Percentiles rank a stretch among this genome's conserved stretches.
These are phyloP conservation scores for Leccinum sublutescens DNA, from an alignment of 768 basidiomycete genomes.

Conservation along the genomic window DNA sequence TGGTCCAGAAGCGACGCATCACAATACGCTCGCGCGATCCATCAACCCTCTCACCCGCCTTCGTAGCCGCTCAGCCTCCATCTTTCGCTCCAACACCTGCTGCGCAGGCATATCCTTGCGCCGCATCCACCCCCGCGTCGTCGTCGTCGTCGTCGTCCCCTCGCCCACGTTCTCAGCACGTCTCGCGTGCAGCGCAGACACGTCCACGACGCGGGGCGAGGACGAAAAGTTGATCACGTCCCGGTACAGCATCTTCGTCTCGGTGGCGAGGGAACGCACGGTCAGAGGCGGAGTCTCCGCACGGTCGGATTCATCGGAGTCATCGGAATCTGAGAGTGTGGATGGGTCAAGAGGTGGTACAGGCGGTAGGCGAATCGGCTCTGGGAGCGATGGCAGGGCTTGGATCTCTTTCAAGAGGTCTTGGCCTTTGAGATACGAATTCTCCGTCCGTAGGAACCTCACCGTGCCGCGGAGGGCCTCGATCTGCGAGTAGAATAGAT, in stretches of 20 bases:
- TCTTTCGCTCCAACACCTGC: conserved; percentile 74
- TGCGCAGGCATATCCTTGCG: conserved; percentile 78
- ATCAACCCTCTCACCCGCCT: conserved; percentile 68
- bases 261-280: conserved; percentile 68
- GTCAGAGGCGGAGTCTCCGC: conserved; percentile 47
- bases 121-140: conserved; percentile 66
- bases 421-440: conserved; percentile 90
- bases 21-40: conserved; percentile 51
- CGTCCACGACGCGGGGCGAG: conserved; percentile 80
- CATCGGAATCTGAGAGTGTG: conserved; percentile 62
- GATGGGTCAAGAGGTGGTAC: conserved; percentile 72
- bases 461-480: conserved; percentile 90
- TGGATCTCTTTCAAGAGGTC: conserved; percentile 85
- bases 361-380: conserved; percentile 44
- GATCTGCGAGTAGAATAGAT: conserved; percentile 49
- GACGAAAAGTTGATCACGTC: conserved; percentile 87
- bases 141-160: conserved; percentile 10
- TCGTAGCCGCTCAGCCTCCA: conserved; percentile 72
- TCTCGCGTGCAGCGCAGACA: conserved; percentile 59
- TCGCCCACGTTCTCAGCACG: conserved; percentile 48
- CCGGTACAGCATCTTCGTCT: conserved; percentile 84
- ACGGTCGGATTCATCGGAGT: conserved; percentile 58
- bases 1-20: neutral
- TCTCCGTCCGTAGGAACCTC: conserved; percentile 90
- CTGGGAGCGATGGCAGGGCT: conserved; percentile 63